Base-by-base conservation (phyloP, 106 monocot genomes). In the Ottelia alismoides region DNA sequence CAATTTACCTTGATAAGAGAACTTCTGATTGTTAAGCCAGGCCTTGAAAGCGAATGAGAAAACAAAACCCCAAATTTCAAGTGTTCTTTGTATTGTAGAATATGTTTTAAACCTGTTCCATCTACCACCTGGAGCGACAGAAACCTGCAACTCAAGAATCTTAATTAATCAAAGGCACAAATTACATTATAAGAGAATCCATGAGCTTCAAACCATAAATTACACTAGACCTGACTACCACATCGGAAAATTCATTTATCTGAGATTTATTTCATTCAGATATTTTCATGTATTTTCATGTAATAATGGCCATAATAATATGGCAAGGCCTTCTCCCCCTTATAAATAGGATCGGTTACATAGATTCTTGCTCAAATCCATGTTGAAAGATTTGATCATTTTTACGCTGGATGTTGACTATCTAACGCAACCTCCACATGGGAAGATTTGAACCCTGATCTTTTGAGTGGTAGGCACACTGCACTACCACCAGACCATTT, bases 21-120 rank as follows among this genome's bases (percentile, higher is more conserved):
- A 92, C 65, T 92, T 92, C 67, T 75, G 94, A 58, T 76, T 85
- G 74, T 74, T 82, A 45, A 96, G 71, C 94, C 94, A 96, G 47
- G 82, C 62, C 54, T 74, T 96, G 51, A 84, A 96, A 49, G 79
- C 40, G 68, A 96, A 88, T 47, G 73, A 40, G 65, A 96, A 81
- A 69, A 96, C 88, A 73, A 78, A 85, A n/a, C 94, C 88, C 94
- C 94, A 96, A 61, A 96, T 96, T 65, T 96, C 94, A 49, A 96
- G 44, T 25, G 94, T 88, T 66, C 94, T 96, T 70, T 88, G 94
- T 58, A 96, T 88, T 47, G 94, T 89, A 9, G 94, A 96, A 76
- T 96, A 96, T 47, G 94, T 85, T 79, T 89, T 96, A 58, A 96
- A 96, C 62, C 94, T 74, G 57, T 76, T 96, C 94, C 94, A 96